Base-by-base conservation (phyloP, 2,329 filamentous ascomycete species). In the Penicillium sp. region DNA sequence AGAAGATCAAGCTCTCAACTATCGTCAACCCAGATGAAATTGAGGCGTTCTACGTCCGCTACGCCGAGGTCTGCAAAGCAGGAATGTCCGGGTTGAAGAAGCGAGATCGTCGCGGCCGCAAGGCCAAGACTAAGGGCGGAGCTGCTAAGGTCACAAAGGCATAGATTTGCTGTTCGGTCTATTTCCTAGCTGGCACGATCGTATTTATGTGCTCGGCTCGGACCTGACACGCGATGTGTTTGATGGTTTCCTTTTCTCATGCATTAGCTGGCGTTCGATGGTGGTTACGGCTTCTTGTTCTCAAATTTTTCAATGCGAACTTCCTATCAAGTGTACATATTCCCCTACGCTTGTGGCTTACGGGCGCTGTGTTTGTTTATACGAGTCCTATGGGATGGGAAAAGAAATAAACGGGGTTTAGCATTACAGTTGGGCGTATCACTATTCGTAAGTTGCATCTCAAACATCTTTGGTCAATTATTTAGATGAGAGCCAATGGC, bases 81-180 rank as follows among this genome's bases (percentile, higher is more conserved):
- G 91, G 92, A 6, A 97, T 97, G 92, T 82, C 84, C 48, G 87
- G 88, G 8, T 72, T 99, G 76, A 97, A 96, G 84, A 96, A 96
- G 72, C 84, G 94, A 65, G 93, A 97, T 77, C 84, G 92, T 70
- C 90, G 89, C 78, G 85, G 84, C 79, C 63, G 63, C 52, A 67
- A 67, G 66, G 89, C 89, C 73, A 91, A 89, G 62, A 90, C 64
- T 34, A 71, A 73, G 63, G 67, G 68, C 11, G 65, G 62, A 56
- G 70, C 68, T 51, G 57, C 65, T 31, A 75, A 71, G 64, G 65
- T 65, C 54, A 41, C 61, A 5, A 75, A 75, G 62, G 65, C 66
- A 60, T 75, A 67, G 43, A 55, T 33, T 25, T 48, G 55, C 40
- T 57, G 10, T 31, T n/a, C 34, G 29, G 41, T 59, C 46, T 48